Conservation (phyloP, 2,329 filamentous ascomycete species). For the Coleophoma eucalyptorum region DNA sequence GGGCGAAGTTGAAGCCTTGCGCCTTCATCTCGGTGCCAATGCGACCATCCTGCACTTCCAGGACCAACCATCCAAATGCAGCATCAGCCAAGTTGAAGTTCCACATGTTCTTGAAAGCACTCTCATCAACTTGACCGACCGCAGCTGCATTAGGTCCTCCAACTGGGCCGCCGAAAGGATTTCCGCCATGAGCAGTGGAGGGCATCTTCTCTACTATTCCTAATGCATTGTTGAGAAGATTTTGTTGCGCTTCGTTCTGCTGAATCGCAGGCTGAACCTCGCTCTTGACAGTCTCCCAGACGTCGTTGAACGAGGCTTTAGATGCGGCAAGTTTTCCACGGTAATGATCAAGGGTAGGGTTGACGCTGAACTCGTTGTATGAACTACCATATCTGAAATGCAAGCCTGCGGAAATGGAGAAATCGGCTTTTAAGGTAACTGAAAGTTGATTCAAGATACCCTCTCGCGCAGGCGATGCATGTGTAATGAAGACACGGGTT, state of each 20-base stretch:
- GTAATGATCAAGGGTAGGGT: slow-evolving; percentile 96
- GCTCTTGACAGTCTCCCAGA: slow-evolving; percentile 97
- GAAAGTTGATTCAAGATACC: slow-evolving; percentile 97
- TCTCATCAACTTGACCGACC: slow-evolving; percentile 92
- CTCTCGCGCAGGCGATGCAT: slow-evolving; percentile 93
- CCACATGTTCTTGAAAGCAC: slow-evolving; percentile 99
- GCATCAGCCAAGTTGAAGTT: slow-evolving; percentile 99
- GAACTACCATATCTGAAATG: slow-evolving; percentile 99
- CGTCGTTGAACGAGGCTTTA: slow-evolving; percentile 97
- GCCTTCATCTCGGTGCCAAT: slow-evolving; percentile 99
- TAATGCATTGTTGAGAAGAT: slow-evolving; percentile 83
- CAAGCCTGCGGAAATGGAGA: slow-evolving; percentile 93
- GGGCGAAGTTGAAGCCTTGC: slow-evolving; percentile 98
- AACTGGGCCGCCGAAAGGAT: slow-evolving; percentile 88
- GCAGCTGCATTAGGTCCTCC: slow-evolving; percentile 61
- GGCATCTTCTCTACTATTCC: slow-evolving; percentile 99
- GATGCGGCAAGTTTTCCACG: slow-evolving; percentile 96
- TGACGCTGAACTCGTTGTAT: slow-evolving; percentile 99
- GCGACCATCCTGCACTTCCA: slow-evolving; percentile 91
- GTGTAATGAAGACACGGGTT: slow-evolving; percentile 93
- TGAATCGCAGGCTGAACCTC: slow-evolving; percentile 94
- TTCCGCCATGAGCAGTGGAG: slow-evolving; percentile 87
- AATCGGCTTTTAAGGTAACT: slow-evolving; percentile 95
- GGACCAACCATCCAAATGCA: slow-evolving; percentile 90
- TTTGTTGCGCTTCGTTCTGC: slow-evolving; percentile 91